Evolutionary conservation across 2,329 filamentous ascomycete genomes (phyloP).

Genomic region (Aureobasidium musti): DNA sequence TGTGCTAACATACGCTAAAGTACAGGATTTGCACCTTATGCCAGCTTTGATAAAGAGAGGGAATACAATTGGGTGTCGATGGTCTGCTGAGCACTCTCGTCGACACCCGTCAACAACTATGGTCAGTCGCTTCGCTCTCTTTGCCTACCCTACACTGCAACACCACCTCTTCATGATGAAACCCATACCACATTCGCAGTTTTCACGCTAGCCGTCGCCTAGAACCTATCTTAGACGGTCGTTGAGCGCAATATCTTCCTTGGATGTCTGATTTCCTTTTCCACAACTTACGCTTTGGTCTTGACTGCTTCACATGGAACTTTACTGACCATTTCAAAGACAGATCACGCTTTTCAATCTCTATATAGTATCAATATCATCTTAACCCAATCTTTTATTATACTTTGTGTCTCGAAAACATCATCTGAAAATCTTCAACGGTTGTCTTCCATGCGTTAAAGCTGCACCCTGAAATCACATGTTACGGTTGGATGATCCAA

Average conservation of each 20-base stretch:
- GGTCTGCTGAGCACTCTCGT: background rate
- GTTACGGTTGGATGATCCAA: background rate
- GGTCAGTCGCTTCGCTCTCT: slow-evolving; percentile 18
- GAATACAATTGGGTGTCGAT: slow-evolving; percentile 4
- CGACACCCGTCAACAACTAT: background rate
- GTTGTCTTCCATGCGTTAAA: background rate
- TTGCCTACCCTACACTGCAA: background rate
- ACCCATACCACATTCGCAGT: slow-evolving; percentile 80
- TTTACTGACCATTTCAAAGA: slow-evolving; percentile 21
- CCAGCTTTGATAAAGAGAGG: background rate
- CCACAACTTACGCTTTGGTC: slow-evolving; percentile 1
- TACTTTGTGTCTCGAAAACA: background rate
- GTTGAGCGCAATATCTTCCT: slow-evolving; percentile 46
- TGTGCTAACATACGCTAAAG: slow-evolving; percentile 26
- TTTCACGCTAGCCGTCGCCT: slow-evolving; percentile 65
- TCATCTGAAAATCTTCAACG: background rate
- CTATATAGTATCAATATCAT: background rate
- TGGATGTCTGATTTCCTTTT: slow-evolving; percentile 43
- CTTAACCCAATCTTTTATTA: background rate
- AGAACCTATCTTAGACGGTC: slow-evolving; percentile 45
- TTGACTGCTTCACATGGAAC: background rate
- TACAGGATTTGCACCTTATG: background rate
- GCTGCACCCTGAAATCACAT: background rate
- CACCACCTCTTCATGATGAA: slow-evolving; percentile 62
- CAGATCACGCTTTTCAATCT: background rate